Evolutionary conservation across 495 filamentous ascomycete species (phyloP), one percentile per base, ranked within the genome.

Genomic region (Podospora pseudoanserina): DNA sequence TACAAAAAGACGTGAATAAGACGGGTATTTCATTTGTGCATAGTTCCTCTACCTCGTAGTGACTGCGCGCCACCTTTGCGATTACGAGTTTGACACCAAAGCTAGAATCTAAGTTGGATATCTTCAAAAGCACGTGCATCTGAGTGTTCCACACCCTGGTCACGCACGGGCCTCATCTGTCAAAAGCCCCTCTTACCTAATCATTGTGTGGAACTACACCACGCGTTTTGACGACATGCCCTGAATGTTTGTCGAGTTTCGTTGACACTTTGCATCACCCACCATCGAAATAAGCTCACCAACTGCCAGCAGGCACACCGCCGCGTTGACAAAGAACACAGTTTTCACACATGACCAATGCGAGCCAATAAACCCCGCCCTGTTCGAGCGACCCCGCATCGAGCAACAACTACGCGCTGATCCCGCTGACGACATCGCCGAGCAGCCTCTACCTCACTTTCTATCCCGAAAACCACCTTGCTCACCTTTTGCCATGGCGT

Each of bases 401-500:
- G 67, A 61, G 59, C 65, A 55, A 69, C 67, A 16, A 59, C 18
- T 58, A 68, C 68, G 60, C 71, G 60, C 66, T 67, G 49, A 68
- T 54, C 30, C 39, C 39, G 6, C 39, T 34, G 30, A 63, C 61
- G 28, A 30, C 28, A 32, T 32, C 32, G n/a, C n/a, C 66, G 56
- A 62, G 26, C 57, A 62, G 59, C 15, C n/a, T 66, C 28, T 44
- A 60, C 57, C 54, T 26, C 44, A 5, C 16, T 28, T 54, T 23
- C 66, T 1, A 7, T 63, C 39, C 30, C 20, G 23, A 20, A 27
- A 20, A 54, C 30, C 4, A 28, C 58, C 27, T 15, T 49, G 67
- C 19, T 59, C 44, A 56, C 66, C 64, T 28, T 34, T 65, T 65
- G 65, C 60, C 27, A 84, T 85, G 82, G 80, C 79, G 32, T 78